Conservation (phyloP, 2,329 filamentous ascomycete genomes). For the Rutstroemia sp. region DNA sequence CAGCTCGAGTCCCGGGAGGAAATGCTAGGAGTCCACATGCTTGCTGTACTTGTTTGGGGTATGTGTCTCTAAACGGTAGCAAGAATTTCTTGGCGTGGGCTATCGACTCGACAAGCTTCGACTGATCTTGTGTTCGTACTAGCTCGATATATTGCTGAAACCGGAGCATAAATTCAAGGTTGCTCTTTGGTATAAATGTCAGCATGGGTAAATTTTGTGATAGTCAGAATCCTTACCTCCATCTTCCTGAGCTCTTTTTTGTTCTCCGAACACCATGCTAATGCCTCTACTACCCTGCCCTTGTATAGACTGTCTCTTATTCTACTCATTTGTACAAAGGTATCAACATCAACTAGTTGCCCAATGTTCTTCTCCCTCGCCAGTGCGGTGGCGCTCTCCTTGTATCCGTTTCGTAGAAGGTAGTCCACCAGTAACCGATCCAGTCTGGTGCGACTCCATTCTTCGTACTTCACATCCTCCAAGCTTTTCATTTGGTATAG, state of each 20-base stretch:
- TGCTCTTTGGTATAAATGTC: constrained; percentile 44
- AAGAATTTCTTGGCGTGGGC: constrained; percentile 78
- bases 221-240: constrained; percentile 45
- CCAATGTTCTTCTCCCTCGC: constrained; percentile 69
- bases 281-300: constrained; percentile 67
- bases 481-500: constrained; percentile 73
- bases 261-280: constrained; percentile 90
- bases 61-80: constrained; percentile 58
- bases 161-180: constrained; percentile 86
- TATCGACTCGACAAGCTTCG: constrained; percentile 69
- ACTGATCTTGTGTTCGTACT: constrained; percentile 56
- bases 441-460: constrained; percentile 75
- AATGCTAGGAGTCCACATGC: constrained; percentile 79
- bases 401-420: constrained; percentile 76
- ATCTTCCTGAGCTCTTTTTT: constrained; percentile 87
- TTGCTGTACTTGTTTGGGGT: constrained; percentile 59
- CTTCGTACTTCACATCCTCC: constrained; percentile 88
- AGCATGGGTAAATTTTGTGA: background rate
- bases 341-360: constrained; percentile 80
- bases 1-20: constrained; percentile 49
- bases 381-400: constrained; percentile 66
- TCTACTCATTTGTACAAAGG: constrained; percentile 73
- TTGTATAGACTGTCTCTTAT: constrained; percentile 67
- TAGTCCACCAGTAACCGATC: constrained; percentile 90
- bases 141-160: constrained; percentile 95